Base-by-base conservation (phyloP, 1,284 basidiomycete species). In the Rugosomyces carneus region DNA sequence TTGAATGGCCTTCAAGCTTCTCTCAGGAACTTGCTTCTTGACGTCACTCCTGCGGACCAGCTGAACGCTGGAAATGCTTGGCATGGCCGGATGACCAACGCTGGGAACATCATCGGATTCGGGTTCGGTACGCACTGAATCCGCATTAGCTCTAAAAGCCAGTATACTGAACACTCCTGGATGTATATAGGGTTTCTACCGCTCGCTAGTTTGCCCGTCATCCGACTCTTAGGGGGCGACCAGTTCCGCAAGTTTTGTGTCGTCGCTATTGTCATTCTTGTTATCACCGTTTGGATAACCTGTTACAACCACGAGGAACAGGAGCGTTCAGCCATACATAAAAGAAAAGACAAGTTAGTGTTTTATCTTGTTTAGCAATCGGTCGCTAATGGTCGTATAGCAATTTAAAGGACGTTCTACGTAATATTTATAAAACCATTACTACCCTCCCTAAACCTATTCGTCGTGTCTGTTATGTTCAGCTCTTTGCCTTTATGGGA, bases 171-270 rank as follows among this genome's bases (percentile, higher is more conserved):
- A 45, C 47, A 11, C 46, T 15, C 24, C 9, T 26, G 37, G 16
- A 18, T 34, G 5, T 3, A 16, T 45, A 10, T 20, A 82, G 92
- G 93, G 20, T 96, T 90, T 69, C 63, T 94, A 42, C 89, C 95
- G 18, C 76, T 98, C 21, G 81, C 80, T 0, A 70, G 79, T 44
- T 70, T 93, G 49, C 84, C 85, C 1, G 65, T 90, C 38, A 74
- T 98, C 37, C 69, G 79, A 13, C 77, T 87, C 46, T 68, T 98
- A n/a, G 93, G 94, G 27, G 94, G 93, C 1, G 82, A 80, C 31
- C 96, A 99, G 63, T 99, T 99, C 70, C 81, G 95, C 53, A 95
- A 95, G 63, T 92, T 99, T 59, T 95, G 93, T 57, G 73, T 98
- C 35, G 71, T 98, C 48, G 85, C 84, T 54, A 81, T 95, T 51